Conservation (phyloP, 2,329 filamentous ascomycete species). For the Botrytis elliptica region DNA sequence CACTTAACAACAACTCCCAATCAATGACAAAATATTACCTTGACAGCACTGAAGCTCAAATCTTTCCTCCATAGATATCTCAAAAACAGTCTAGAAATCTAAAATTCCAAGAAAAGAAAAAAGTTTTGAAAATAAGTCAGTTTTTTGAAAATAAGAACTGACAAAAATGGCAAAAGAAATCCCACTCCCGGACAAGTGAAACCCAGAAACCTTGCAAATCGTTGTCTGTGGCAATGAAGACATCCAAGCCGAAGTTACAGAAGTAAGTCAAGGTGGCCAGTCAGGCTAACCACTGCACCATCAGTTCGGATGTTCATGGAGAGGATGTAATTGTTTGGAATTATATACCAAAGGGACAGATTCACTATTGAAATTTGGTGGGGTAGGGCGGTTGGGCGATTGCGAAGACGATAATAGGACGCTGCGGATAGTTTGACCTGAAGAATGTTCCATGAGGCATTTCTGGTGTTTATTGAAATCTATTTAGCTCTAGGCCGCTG, state of each 20-base stretch:
- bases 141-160: not conserved
- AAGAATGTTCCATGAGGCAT: not conserved
- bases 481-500: not conserved
- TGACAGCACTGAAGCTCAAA: not conserved
- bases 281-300: not conserved
- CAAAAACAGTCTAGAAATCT: not conserved
- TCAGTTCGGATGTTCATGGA: not conserved
- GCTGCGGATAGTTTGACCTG: accelerated
- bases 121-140: not conserved
- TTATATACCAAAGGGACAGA: not conserved
- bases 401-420: not conserved
- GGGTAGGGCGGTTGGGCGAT: not conserved
- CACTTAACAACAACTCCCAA: not conserved
- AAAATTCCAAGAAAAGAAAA: not conserved
- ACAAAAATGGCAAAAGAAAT: not conserved
- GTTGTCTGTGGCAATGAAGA: not conserved
- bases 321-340: not conserved
- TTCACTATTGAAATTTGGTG: not conserved
- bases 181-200: not conserved
- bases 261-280: not conserved
- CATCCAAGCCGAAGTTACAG: not conserved
- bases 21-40: not conserved
- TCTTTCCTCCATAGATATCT: accelerated
- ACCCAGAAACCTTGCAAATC: conserved; percentile 9
- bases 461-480: not conserved